Evolutionary conservation across 768 basidiomycete genomes (phyloP).

Genomic region (Tricholoma flavovirens): DNA sequence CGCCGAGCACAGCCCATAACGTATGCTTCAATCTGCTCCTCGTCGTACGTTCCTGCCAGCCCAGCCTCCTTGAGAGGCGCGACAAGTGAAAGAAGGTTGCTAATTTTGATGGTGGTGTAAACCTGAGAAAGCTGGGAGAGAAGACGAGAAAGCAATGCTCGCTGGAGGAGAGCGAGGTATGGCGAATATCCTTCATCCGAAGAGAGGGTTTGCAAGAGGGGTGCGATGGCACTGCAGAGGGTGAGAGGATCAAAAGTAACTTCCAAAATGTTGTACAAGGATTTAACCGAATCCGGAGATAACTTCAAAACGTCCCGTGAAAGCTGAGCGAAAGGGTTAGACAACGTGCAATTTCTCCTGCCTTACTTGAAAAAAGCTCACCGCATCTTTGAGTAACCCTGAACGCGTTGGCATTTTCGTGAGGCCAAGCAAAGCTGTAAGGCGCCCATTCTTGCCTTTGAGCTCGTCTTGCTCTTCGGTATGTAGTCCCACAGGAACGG

Average conservation of each 20-base stretch:
- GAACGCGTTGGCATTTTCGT: slow-evolving; percentile 78
- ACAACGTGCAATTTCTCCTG: not conserved
- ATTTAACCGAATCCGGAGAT: slow-evolving; percentile 64
- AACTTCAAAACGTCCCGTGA: slow-evolving; percentile 79
- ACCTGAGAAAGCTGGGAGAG: slow-evolving; percentile 90
- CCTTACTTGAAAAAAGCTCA: slow-evolving; percentile 31
- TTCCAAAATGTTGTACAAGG: slow-evolving; percentile 85
- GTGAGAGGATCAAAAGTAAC: slow-evolving; percentile 90
- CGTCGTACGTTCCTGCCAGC: slow-evolving; percentile 52
- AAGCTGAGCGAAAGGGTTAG: slow-evolving; percentile 40
- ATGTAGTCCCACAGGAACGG: slow-evolving; percentile 77
- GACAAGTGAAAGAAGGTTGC: slow-evolving; percentile 71
- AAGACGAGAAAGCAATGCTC: slow-evolving; percentile 86
- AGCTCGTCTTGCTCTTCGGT: slow-evolving; percentile 41
- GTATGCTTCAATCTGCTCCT: slow-evolving; percentile 84
- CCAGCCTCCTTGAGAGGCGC: slow-evolving; percentile 60
- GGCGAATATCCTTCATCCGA: slow-evolving; percentile 59
- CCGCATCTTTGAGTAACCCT: slow-evolving; percentile 84
- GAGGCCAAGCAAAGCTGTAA: slow-evolving; percentile 83
- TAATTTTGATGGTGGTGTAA: slow-evolving; percentile 81
- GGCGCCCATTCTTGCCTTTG: slow-evolving; percentile 64
- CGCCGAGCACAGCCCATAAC: slow-evolving; percentile 88
- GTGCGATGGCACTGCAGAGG: slow-evolving; percentile 72
- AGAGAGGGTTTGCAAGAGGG: slow-evolving; percentile 62
- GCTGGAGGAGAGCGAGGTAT: slow-evolving; percentile 86